Percentiles rank a stretch among this genome's conserved stretches.
phyloP scores from a whole-genome alignment of 75 land plant genomes.

The Picea glauca region DNA sequence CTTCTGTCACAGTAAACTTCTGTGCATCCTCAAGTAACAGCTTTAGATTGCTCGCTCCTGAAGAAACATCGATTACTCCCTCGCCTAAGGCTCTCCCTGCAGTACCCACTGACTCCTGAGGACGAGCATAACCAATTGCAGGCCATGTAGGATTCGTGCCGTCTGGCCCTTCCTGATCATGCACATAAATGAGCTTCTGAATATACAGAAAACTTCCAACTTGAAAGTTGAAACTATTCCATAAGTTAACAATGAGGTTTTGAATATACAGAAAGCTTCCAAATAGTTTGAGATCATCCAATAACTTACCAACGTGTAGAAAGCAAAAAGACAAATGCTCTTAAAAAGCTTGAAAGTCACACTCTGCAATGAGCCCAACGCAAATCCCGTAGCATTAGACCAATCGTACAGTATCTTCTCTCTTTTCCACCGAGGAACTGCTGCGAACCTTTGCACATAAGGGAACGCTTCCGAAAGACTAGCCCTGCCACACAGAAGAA shows the following conservation, averaged over 20 bases:
- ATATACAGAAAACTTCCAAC: too few relatives aligned
- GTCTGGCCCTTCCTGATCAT: conserved; percentile 64
- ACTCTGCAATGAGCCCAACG: conserved; percentile 21
- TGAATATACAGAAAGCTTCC: too few relatives aligned
- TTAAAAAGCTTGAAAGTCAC: conserved; percentile 26
- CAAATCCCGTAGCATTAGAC: conserved; percentile 12
- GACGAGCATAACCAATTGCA: conserved; percentile 80
- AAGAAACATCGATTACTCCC: conserved; percentile 38
- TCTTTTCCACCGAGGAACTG: conserved; percentile 7
- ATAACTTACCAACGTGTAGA: conserved; percentile 40
- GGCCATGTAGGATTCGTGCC: conserved; percentile 63
- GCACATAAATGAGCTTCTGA: background rate
- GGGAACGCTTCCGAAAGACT: conserved; percentile 41
- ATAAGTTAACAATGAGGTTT: too few relatives aligned
- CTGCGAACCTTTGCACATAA: conserved; percentile 24
- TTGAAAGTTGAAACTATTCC: background rate
- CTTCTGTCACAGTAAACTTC: too few relatives aligned
- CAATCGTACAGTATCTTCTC: conserved; percentile 36
- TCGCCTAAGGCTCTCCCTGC: conserved; percentile 31
- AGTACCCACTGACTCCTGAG: conserved; percentile 4
- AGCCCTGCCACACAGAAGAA: conserved; percentile 28
- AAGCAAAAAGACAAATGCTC: conserved; percentile 19
- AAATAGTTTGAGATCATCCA: background rate
- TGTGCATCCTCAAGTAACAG: conserved; percentile 21
- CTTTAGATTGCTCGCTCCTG: background rate